A percentile compares a stretch with the other conserved stretches of the same genome.
Evolutionary conservation across 2,329 filamentous ascomycete species (phyloP).

Genomic region (Apiospora rasikravindrae): DNA sequence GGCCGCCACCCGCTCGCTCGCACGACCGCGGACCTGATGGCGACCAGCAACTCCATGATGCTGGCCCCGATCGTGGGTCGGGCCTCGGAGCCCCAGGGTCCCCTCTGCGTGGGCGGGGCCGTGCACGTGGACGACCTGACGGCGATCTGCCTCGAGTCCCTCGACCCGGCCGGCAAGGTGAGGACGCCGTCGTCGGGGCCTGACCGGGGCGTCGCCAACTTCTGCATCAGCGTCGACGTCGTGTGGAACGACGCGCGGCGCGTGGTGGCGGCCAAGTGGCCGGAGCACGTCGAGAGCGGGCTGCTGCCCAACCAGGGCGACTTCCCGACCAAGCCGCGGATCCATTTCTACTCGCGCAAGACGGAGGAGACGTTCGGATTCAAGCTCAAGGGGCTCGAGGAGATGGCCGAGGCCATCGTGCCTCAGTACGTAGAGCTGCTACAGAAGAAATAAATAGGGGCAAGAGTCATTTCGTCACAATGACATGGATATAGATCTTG

Average conservation of each 20-base stretch:
- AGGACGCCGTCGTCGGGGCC: slow-evolving; percentile 23
- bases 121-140: slow-evolving; percentile 17
- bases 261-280: slow-evolving; percentile 23
- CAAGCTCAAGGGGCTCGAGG: slow-evolving; percentile 22
- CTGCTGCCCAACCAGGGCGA: slow-evolving; percentile 24
- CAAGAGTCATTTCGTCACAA: background rate
- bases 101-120: slow-evolving; percentile 19
- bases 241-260: slow-evolving; percentile 24
- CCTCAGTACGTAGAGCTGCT: slow-evolving; percentile 25
- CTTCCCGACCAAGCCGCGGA: slow-evolving; percentile 23
- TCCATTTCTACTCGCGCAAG: slow-evolving; percentile 15
- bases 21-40: slow-evolving; percentile 19
- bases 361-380: slow-evolving; percentile 21
- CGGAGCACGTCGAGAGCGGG: slow-evolving; percentile 24
- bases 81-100: background rate
- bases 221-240: slow-evolving; percentile 15
- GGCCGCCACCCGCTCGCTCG: slow-evolving; percentile 24
- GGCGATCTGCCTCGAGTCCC: slow-evolving; percentile 19
- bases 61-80: slow-evolving; percentile 19
- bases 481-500: background rate
- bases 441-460: background rate
- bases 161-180: slow-evolving; percentile 20
- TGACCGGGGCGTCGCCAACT: slow-evolving; percentile 22
- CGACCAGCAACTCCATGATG: slow-evolving; percentile 23
- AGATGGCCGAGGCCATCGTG: slow-evolving; percentile 22